These are phyloP conservation scores for Candida easanensis DNA, from an alignment of 805 yeast genomes.

Conservation along the genomic window DNA sequence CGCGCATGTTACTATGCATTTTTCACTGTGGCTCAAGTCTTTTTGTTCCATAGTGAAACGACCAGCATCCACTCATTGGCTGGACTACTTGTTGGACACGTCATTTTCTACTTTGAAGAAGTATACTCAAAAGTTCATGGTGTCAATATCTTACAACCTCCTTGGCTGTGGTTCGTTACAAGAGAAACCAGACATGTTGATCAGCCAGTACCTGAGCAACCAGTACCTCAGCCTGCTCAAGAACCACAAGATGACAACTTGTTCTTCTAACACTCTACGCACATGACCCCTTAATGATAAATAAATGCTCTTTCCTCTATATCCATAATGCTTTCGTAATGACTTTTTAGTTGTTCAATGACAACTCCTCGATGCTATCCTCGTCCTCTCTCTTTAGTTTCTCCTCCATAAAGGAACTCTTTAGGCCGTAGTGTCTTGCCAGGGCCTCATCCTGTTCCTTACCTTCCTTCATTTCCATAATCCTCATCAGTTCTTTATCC, in stretches of 20 bases:
- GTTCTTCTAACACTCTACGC: too few species aligned
- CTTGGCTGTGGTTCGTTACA: conserved; percentile 14
- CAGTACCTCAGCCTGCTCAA: too few species aligned
- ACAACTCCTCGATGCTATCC: conserved; percentile 2
- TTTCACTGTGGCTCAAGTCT: background rate
- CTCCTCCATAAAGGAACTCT: background rate
- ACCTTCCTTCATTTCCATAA: conserved; percentile 8
- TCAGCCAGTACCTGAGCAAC: background rate
- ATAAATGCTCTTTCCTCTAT: too few species aligned
- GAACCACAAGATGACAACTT: too few species aligned
- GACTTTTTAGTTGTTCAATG: background rate
- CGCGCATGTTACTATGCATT: conserved; percentile 18
- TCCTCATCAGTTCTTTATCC: conserved; percentile 10
- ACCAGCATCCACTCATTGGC: conserved; percentile 1
- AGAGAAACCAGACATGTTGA: background rate
- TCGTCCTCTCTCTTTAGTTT: background rate
- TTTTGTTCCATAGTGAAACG: conserved; percentile 2
- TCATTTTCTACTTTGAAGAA: conserved; percentile 21
- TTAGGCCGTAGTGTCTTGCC: conserved; percentile 5
- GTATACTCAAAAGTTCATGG: conserved; percentile 22
- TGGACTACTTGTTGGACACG: conserved; percentile 20
- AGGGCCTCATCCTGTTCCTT: conserved; percentile 4
- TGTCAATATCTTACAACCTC: conserved; percentile 20
- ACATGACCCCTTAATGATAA: too few species aligned
- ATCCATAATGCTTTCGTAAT: background rate